Percentiles rank a stretch among this genome's conserved stretches.
phyloP scores from a whole-genome alignment of 1,139 yeast species.

The Hemisphaericaspora lyxosophila region DNA sequence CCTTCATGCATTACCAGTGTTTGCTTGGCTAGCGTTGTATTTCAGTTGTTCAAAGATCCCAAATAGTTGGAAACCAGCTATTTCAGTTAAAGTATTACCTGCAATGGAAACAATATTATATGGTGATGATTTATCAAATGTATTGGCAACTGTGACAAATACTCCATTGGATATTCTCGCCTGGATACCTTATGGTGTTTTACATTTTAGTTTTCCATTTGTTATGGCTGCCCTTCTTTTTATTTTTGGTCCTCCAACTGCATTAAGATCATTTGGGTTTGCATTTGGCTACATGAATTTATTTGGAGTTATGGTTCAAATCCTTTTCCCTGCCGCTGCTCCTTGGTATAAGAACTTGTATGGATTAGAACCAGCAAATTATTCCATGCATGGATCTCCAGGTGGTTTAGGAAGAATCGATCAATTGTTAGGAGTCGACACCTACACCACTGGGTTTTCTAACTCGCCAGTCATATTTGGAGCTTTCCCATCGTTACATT shows the following conservation, averaged over 20 bases:
- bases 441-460: conserved; percentile 82
- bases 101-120: conserved; percentile 91
- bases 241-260: conserved; percentile 89
- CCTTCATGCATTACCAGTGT: conserved; percentile 79
- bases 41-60: conserved; percentile 81
- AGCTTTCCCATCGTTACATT: conserved; percentile 95
- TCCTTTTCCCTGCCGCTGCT: conserved; percentile 91
- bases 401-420: conserved; percentile 96
- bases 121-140: conserved; percentile 89
- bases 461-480: conserved; percentile 96
- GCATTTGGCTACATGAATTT: conserved; percentile 98
- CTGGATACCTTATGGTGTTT: conserved; percentile 93
- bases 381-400: conserved; percentile 90
- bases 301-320: conserved; percentile 77
- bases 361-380: conserved; percentile 88
- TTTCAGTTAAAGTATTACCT: conserved; percentile 86
- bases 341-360: conserved; percentile 94
- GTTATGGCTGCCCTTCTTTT: conserved; percentile 78
- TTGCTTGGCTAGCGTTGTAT: conserved; percentile 84
- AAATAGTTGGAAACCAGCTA: conserved; percentile 78
- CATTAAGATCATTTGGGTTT: conserved; percentile 83
- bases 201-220: conserved; percentile 89
- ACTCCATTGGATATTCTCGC: conserved; percentile 77
- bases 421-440: conserved; percentile 69
- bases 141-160: conserved; percentile 74